Evolutionary conservation across 371 early-diverging fungal genomes (phyloP), one percentile per base, ranked within the genome.

Genomic region (Coemansia sp.): DNA sequence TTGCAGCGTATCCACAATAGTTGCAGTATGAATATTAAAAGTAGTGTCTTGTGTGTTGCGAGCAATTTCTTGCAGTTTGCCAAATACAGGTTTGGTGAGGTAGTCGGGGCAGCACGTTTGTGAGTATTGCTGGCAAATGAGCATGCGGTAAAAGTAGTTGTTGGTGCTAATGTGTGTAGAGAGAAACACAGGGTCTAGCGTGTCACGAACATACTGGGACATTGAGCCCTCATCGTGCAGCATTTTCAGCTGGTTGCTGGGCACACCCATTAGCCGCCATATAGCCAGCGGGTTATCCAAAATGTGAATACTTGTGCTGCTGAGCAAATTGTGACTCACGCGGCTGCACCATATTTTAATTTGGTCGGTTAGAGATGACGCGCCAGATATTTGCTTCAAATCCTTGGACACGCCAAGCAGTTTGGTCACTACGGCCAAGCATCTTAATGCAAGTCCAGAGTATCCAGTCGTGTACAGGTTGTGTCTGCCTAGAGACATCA

Each of bases 241-340:
- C 92, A 94, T 88, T 47, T 91, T 90, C 91, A 90, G 90, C 79
- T 94, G 94, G 75, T 90, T 91, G 58, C 90, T 89, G 0, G 94
- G 94, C 18, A 94, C 94, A 33, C 94, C 94, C 21, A 94, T 83
- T 2, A 93, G 91, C 50, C 88, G 89, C 94, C 94, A 94, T 83
- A 92, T 85, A 79, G 91, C 91, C 68, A 89, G 85, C 2, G 91
- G 90, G 59, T 92, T 93, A 66, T 90, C 86, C 37, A 93, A 70
- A 9, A 92, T 71, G 65, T 80, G 80, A 59, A 86, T 80, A 51
- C 90, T 85, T 56, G 91, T 71, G 67, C 85, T 86, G 2, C 85
- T 85, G 42, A 90, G 86, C 54, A 92, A 80, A 8, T 81, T 81
- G 25, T 81, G 75, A 42, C 90, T 86, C 40, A 93, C 80, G 50